Evolutionary conservation across 2,329 filamentous ascomycete genomes (phyloP), one percentile per base, ranked within the genome.

Genomic region (Ploettnerulaceae sp.): DNA sequence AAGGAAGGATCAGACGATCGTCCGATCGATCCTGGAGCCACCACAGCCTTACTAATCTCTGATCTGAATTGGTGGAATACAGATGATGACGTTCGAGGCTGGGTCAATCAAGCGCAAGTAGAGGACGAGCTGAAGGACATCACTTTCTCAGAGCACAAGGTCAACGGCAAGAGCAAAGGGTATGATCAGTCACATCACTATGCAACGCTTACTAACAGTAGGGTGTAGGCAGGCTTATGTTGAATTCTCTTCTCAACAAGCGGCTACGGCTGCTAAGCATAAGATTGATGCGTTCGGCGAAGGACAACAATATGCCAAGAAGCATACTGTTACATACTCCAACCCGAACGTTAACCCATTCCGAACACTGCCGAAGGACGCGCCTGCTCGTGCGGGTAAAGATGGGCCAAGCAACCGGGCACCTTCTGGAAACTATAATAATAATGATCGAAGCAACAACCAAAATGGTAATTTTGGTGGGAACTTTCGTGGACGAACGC

Each of bases 151-250:
- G 93, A 98, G 66, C 93, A 97, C 69, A 98, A 98, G 66, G 90
- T 97, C 37, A 98, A 98, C 58, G 93, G 93, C 58, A 98, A 98
- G 71, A 95, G 89, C 69, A 96, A 97, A 72, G 91, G 93, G 90
- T 95, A 75, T 54, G 29, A 20, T 9, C 17, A 24, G 17, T 9
- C 15, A n/a, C 6, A 12, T 21, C 24, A 20, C n/a, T n/a, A 9
- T 7, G 18, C 5, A 26, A 14, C 21, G 37, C 1, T 26, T 46
- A 24, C 49, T 57, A 48, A 57, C 29, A 22, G 11, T 34, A 24
- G 36, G 33, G 14, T 25, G 21, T 14, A 63, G 80, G 7, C 79
- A 83, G 75, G 89, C 84, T 4, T 97, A 90, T 61, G 71, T 97
- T 35, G 88, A 96, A 60, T 89, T 97, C 60, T 75, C 77, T 20